phyloP scores from a whole-genome alignment of 1,139 yeast species.

The Magnusiomyces ingens region DNA sequence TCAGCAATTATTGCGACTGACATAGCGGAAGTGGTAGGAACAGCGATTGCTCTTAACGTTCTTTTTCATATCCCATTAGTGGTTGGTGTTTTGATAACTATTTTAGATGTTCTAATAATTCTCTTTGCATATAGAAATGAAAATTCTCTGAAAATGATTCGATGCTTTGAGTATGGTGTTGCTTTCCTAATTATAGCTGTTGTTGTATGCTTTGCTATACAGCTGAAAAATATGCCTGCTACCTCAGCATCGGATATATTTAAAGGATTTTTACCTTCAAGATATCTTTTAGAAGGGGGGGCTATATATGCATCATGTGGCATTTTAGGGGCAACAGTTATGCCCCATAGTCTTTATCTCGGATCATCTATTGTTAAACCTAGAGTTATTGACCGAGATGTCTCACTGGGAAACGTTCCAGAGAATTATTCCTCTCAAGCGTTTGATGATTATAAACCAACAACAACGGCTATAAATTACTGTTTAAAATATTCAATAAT shows the following conservation, averaged over 20 bases:
- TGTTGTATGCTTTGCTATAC: constrained; percentile 77
- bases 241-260: constrained; percentile 51
- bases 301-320: constrained; percentile 87
- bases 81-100: constrained; percentile 74
- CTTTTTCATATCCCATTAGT: constrained; percentile 69
- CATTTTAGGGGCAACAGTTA: constrained; percentile 91
- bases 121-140: constrained; percentile 85
- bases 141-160: constrained; percentile 68
- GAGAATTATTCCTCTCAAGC: constrained; percentile 27
- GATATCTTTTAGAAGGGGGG: constrained; percentile 61
- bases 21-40: constrained; percentile 92
- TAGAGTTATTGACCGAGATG: constrained; percentile 74
- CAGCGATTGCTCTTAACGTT: constrained; percentile 83
- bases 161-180: constrained; percentile 79
- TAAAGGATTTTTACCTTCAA: constrained; percentile 74
- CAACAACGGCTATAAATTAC: constrained; percentile 62
- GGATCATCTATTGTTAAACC: constrained; percentile 95
- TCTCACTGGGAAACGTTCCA: constrained; percentile 49
- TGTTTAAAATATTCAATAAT: constrained; percentile 67
- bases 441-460: constrained; percentile 47
- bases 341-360: constrained; percentile 91
- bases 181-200: constrained; percentile 72
- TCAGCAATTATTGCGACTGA: constrained; percentile 89
- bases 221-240: constrained; percentile 51
- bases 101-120: constrained; percentile 77